Evolutionary conservation across 2,329 filamentous ascomycete species (phyloP).

Genomic region (Microcera coccophila): DNA sequence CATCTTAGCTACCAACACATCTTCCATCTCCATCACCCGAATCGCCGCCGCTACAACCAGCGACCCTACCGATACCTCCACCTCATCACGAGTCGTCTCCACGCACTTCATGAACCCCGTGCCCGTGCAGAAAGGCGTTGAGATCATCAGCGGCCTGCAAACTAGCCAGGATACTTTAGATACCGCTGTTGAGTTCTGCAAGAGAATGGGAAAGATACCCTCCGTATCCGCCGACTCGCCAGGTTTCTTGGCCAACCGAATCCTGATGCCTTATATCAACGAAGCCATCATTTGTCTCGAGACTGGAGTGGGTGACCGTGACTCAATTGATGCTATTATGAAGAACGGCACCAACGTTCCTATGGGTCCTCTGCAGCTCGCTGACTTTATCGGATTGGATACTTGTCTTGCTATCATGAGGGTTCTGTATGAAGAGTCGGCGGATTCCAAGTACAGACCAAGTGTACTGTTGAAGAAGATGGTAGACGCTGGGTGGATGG

Average conservation of each 20-base stretch:
- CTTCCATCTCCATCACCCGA: conserved; percentile 95
- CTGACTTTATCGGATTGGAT: conserved; percentile 95
- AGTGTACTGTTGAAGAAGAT: conserved; percentile 86
- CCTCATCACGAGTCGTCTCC: conserved; percentile 82
- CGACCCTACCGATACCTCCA: conserved; percentile 74
- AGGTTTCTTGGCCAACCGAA: conserved; percentile 92
- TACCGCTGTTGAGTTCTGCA: conserved; percentile 79
- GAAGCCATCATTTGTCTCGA: conserved; percentile 95
- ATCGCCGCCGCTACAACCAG: conserved; percentile 83
- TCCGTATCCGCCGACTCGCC: conserved; percentile 86
- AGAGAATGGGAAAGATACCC: conserved; percentile 87
- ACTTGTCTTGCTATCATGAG: conserved; percentile 97
- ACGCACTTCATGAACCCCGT: conserved; percentile 99
- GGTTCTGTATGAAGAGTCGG: conserved; percentile 84
- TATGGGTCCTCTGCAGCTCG: conserved; percentile 90
- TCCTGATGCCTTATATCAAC: conserved; percentile 99
- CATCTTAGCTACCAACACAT: conserved; percentile 95
- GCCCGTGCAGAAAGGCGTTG: conserved; percentile 92
- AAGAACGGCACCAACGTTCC: conserved; percentile 98
- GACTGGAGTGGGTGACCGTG: conserved; percentile 80
- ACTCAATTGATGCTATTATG: conserved; percentile 97
- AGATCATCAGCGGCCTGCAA: conserved; percentile 93
- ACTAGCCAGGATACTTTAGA: conserved; percentile 79
- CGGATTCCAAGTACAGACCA: conserved; percentile 92
- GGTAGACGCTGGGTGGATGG: conserved; percentile 96